These are phyloP conservation scores for Geotrichum carabidarum DNA, from an alignment of 1,139 yeast species.

Conservation along the genomic window DNA sequence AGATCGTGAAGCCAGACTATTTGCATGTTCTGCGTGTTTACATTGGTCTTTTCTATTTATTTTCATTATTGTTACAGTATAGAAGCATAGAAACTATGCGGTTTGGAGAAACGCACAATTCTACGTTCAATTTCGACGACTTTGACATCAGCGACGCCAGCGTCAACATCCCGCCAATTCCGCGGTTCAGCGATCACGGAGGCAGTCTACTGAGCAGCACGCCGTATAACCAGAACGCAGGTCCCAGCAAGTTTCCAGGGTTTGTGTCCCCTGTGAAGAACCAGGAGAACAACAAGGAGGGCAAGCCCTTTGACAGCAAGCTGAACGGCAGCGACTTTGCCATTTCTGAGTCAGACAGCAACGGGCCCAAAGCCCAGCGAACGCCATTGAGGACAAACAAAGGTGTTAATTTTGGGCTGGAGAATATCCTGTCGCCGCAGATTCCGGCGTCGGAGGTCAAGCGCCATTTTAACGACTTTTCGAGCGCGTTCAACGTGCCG, in stretches of 20 bases:
- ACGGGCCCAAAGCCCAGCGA: neutral
- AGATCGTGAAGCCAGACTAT: slow-evolving; percentile 1
- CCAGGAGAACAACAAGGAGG: neutral
- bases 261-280: neutral
- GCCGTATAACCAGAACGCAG: slow-evolving; percentile 1
- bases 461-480: slow-evolving; percentile 27
- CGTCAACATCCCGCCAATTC: slow-evolving; percentile 9
- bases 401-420: neutral
- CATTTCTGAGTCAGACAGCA: slow-evolving; percentile 16
- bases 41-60: neutral
- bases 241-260: neutral
- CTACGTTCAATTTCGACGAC: slow-evolving; percentile 20
- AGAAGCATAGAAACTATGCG: slow-evolving; percentile 3
- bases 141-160: slow-evolving; percentile 24
- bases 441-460: slow-evolving; percentile 23
- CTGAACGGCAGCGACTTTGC: slow-evolving; percentile 10
- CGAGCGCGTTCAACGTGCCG: slow-evolving; percentile 18
- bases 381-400: slow-evolving; percentile 1
- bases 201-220: slow-evolving; percentile 1
- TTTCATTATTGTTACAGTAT: neutral
- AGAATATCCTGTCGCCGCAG: slow-evolving; percentile 26
- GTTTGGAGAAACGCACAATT: slow-evolving; percentile 4
- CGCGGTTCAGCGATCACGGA: slow-evolving; percentile 8
- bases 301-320: slow-evolving; percentile 3
- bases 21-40: neutral